Base-by-base conservation (phyloP, 768 basidiomycete species). In the Kwoniella sp. region DNA sequence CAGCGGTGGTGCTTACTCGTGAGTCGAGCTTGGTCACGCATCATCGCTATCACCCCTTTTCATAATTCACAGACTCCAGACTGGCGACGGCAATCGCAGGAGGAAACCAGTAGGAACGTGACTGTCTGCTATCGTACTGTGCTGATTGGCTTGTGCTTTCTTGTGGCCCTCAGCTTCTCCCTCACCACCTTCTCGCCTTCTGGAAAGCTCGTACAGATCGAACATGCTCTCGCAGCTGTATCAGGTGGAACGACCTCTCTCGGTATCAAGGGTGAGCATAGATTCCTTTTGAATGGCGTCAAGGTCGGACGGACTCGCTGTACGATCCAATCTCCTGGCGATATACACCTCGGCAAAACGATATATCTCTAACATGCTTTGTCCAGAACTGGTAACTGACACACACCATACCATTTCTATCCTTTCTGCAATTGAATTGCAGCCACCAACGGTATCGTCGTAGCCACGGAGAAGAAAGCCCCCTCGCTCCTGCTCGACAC, bases 391-490 rank as follows among this genome's bases (percentile, higher is more conserved):
- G 30, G 47, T 48, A 34, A 31, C 55, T n/a, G 29, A 65, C 28
- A 25, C 12, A n/a, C n/a, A n/a, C n/a, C n/a, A n/a, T n/a, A n/a
- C n/a, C n/a, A n/a, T n/a, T n/a, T n/a, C n/a, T n/a, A n/a, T n/a
- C n/a, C n/a, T n/a, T n/a, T 17, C 13, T 37, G 34, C 13, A 8
- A 25, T 3, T 28, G 22, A 7, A 13, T 25, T 26, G 4, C 78
- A 98, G 96, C 96, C 29, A 92, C 96, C 48, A 99, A 99, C 82
- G 96, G 96, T 65, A 95, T 99, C 77, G 96, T 99, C 69, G 92
- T 99, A 73, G 95, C 96, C 45, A 98, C 96, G 5, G 96, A 98
- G 84, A 99, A 99, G 89, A 98, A 98, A 84, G 87, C 93, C 12
- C 92, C 95, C 22, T 99, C 96, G 12, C 89, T 97, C 77, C 86